Evolutionary conservation across 169 alveolate species (phyloP).

Genomic region (Theileria annulata): DNA sequence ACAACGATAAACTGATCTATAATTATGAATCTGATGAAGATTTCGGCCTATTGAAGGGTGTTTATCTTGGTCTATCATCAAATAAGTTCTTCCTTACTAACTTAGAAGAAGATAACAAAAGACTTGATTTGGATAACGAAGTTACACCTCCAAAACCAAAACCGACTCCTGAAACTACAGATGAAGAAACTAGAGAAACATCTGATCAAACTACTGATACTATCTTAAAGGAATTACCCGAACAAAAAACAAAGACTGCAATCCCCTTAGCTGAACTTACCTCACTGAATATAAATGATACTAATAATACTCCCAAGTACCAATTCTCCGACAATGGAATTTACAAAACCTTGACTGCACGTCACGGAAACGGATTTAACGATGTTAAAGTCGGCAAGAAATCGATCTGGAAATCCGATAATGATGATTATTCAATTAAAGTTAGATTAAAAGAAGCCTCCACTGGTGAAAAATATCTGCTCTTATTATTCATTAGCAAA

Average conservation of each 20-base stretch:
- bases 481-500: not conserved
- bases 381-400: not conserved
- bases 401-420: not conserved
- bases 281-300: not conserved
- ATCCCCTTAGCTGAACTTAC: not conserved
- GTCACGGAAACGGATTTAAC: not conserved
- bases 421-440: not conserved
- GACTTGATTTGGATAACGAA: not conserved
- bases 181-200: not conserved
- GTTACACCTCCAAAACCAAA: not conserved
- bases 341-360: not conserved
- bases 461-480: not conserved
- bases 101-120: not conserved
- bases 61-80: not conserved
- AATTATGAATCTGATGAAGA: not conserved
- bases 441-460: not conserved
- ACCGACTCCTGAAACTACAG: not conserved
- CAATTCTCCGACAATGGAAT: not conserved
- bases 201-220: not conserved
- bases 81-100: not conserved
- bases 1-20: not conserved
- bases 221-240: not conserved
- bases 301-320: not conserved
- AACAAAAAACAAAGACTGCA: not conserved
- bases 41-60: not conserved